Conservation (phyloP, 2,329 filamentous ascomycete genomes). For the Plectosphaerella cucumerina region DNA sequence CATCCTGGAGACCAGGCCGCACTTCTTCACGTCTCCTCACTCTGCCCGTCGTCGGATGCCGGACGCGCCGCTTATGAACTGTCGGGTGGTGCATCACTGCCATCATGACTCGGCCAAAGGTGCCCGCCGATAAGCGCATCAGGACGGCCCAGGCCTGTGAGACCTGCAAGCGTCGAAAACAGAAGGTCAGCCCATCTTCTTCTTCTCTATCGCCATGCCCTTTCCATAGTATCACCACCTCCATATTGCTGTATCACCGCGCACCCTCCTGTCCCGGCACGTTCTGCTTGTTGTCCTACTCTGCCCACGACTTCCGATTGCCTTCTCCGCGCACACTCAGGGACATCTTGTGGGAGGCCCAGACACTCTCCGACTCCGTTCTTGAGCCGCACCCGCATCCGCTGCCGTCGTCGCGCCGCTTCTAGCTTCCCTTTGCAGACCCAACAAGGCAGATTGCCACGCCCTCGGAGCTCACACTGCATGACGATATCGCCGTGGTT, state of each 20-base stretch:
- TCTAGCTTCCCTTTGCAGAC: too few relatives aligned
- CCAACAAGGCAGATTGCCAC: too few relatives aligned
- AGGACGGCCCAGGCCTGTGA: constrained; percentile 62
- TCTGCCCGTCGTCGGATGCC: constrained; percentile 11
- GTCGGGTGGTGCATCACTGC: constrained; percentile 13
- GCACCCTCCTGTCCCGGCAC: too few relatives aligned
- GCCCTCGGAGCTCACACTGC: too few relatives aligned
- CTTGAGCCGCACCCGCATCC: too few relatives aligned
- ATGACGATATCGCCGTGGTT: too few relatives aligned
- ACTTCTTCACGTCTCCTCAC: neutral
- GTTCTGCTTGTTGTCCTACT: too few relatives aligned
- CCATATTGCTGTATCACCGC: neutral
- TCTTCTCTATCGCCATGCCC: neutral
- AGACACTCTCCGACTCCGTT: too few relatives aligned
- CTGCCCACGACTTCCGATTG: too few relatives aligned
- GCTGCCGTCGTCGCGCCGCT: too few relatives aligned
- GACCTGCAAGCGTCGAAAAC: constrained; percentile 61
- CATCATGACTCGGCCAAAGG: constrained; percentile 49
- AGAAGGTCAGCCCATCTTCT: constrained; percentile 49
- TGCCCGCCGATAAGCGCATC: constrained; percentile 56
- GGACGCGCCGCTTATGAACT: constrained; percentile 3
- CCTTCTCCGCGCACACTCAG: too few relatives aligned
- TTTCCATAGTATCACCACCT: neutral
- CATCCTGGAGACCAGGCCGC: neutral
- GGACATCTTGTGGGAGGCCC: too few relatives aligned